A percentile compares a stretch with the other conserved stretches of the same genome.
These are phyloP conservation scores for Penicillium sp. DNA, from an alignment of 2,329 filamentous ascomycete genomes.

Conservation along the genomic window DNA sequence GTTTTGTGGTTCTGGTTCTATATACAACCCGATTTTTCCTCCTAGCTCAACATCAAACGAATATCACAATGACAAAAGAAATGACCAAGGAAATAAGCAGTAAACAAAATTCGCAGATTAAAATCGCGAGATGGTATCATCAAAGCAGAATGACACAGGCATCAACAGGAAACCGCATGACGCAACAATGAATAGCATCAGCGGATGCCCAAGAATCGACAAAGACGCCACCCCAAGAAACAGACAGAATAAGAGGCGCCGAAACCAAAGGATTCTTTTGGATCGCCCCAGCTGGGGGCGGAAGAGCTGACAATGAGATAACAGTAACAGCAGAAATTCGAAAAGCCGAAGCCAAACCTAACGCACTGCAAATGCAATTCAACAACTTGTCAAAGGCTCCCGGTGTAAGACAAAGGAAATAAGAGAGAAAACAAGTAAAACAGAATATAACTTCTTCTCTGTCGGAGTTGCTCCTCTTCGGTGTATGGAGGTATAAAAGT, in stretches of 20 bases:
- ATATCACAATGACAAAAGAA: slow-evolving; percentile 11
- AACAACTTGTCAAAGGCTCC: slow-evolving; percentile 25
- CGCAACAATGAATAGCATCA: slow-evolving; percentile 13
- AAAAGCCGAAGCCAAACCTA: slow-evolving; percentile 32
- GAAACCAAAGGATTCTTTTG: slow-evolving; percentile 22
- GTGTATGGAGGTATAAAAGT: not conserved
- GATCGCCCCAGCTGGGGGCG: not conserved
- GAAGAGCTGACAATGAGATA: slow-evolving; percentile 15
- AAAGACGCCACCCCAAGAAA: slow-evolving; percentile 29
- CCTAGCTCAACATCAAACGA: slow-evolving; percentile 10
- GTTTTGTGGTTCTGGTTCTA: slow-evolving; percentile 16
- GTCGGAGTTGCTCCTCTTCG: slow-evolving; percentile 10
- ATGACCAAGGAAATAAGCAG: not conserved
- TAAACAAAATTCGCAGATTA: slow-evolving; percentile 8
- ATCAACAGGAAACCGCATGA: slow-evolving; percentile 15
- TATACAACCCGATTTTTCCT: slow-evolving; percentile 22
- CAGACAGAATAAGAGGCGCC: slow-evolving; percentile 22
- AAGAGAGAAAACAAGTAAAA: slow-evolving; percentile 6
- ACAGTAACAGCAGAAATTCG: slow-evolving; percentile 15
- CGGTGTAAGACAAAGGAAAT: slow-evolving; percentile 10
- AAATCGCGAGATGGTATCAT: slow-evolving; percentile 41
- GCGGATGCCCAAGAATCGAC: slow-evolving; percentile 25
- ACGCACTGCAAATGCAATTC: slow-evolving; percentile 39
- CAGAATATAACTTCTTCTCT: slow-evolving; percentile 7
- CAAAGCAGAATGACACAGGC: slow-evolving; percentile 33